Evolutionary conservation across 345 rosid species (phyloP).

Genomic region (Eucalyptus pauciflora): DNA sequence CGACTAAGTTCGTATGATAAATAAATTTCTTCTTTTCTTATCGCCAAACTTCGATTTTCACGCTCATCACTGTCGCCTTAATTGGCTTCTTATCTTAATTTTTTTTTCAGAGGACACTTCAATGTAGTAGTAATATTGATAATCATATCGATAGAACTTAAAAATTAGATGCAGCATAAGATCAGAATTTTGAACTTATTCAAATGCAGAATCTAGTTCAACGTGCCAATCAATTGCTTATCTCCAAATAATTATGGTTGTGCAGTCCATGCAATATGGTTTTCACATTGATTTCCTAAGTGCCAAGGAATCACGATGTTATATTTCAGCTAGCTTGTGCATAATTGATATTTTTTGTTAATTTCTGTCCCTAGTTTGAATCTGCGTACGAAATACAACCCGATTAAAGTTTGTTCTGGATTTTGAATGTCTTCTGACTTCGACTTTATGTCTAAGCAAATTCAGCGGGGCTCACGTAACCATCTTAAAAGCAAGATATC

Average conservation of each 20-base stretch:
- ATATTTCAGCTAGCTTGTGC: neutral
- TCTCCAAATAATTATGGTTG: neutral
- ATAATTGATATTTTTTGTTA: too few relatives aligned
- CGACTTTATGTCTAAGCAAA: neutral
- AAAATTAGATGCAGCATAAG: neutral
- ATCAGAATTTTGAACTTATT: neutral
- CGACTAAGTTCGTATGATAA: too few relatives aligned
- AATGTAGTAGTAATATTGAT: neutral
- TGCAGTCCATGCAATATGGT: neutral
- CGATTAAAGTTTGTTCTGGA: too few relatives aligned
- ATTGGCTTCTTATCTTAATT: neutral
- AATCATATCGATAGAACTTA: neutral
- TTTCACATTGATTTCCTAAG: too few relatives aligned
- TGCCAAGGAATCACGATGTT: accelerated
- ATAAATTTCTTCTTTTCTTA: neutral
- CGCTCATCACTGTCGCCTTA: neutral
- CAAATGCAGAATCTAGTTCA: neutral
- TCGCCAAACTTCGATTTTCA: too few relatives aligned
- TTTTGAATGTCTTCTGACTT: neutral
- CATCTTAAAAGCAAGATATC: too few relatives aligned
- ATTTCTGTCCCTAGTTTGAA: accelerated
- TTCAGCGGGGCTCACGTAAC: too few relatives aligned
- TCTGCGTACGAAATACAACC: accelerated
- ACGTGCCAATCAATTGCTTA: too few relatives aligned
- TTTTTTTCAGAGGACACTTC: neutral